Conservation (phyloP, 169 alveolate species). For the Eimeria acervulina region DNA sequence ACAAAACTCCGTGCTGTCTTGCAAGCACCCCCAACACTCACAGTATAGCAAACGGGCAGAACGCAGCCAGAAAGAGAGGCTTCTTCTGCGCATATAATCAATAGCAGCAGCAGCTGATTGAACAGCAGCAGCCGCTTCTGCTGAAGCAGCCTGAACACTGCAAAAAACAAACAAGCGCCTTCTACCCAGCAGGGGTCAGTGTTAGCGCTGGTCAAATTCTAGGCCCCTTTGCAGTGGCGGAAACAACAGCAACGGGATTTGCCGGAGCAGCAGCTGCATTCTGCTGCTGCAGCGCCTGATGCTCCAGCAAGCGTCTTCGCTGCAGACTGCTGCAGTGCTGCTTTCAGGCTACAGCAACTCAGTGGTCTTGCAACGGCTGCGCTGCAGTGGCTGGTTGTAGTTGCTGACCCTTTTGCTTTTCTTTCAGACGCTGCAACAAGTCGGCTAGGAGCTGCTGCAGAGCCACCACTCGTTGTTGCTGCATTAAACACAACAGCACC, state of each 20-base stretch:
- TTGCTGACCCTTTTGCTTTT: constrained; percentile 21
- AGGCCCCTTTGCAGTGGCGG: not conserved
- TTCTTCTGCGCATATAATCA: not conserved
- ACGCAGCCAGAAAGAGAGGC: constrained; percentile 10
- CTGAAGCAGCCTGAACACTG: not conserved
- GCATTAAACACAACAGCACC: not conserved
- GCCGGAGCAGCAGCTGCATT: not conserved
- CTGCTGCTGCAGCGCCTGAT: constrained; percentile 17
- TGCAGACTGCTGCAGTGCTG: not conserved
- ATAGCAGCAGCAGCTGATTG: not conserved
- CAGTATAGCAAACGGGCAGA: not conserved
- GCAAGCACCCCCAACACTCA: not conserved
- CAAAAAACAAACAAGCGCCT: not conserved
- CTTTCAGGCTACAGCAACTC: not conserved
- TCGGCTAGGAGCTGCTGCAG: constrained; percentile 64
- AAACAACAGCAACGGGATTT: not conserved
- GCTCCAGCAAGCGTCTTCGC: not conserved
- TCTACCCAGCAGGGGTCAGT: not conserved
- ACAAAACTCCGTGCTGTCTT: not conserved
- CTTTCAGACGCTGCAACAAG: constrained; percentile 27
- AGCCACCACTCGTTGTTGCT: constrained; percentile 59
- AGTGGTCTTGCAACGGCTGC: constrained; percentile 46
- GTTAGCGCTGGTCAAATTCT: not conserved
- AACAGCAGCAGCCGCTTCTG: constrained; percentile 21
- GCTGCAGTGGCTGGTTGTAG: constrained; percentile 40